Base-by-base conservation (phyloP, 2,329 filamentous ascomycete species). In the Verticillium isaacii region DNA sequence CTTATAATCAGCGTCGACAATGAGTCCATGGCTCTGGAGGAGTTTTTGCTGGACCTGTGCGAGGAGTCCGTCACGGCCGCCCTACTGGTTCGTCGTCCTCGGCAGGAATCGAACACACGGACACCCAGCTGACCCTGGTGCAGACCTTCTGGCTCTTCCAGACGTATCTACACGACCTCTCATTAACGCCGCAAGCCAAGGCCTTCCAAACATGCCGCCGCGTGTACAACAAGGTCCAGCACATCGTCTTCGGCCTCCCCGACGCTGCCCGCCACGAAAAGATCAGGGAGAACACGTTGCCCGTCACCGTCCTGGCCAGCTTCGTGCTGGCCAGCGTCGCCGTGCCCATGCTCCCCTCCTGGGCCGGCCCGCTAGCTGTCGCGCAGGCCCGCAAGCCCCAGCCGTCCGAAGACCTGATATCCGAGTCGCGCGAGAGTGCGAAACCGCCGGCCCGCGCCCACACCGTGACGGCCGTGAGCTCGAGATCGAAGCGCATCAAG, bases 121-220 rank as follows among this genome's bases (percentile, higher is more conserved):
- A 56, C 54, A 56, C 7, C n/a, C 54, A 56, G 25, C 54, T 56
- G 32, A 56, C 32, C 56, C 56, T 54, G 19, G 17, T n/a, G 59
- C 71, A 95, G 91, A 94, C 91, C 39, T 95, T 95, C 75, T 95
- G 91, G 91, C 84, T 95, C 59, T 93, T 95, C 75, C 91, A 95
- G 77, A 94, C 90, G 5, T 93, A 95, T 72, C 85, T 95, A 34
- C 89, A 91, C 79, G 92, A 95, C 73, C 85, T 95, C 65, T 85
- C 90, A 61, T 80, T 83, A 70, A 90, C 89, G 62, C 91, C 91
- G 2, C 89, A 90, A 72, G 89, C 89, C 64, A 85, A 88, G 69
- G 84, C 89, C 58, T 95, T 95, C 77, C 89, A 91, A 77, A 94
- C 90, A 58, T 94, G 91, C 72, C 86, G 90, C 63, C 82, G 92